Evolutionary conservation across 164 flowering plant species (phyloP).

Genomic region (Dillenia suffruticosa): DNA sequence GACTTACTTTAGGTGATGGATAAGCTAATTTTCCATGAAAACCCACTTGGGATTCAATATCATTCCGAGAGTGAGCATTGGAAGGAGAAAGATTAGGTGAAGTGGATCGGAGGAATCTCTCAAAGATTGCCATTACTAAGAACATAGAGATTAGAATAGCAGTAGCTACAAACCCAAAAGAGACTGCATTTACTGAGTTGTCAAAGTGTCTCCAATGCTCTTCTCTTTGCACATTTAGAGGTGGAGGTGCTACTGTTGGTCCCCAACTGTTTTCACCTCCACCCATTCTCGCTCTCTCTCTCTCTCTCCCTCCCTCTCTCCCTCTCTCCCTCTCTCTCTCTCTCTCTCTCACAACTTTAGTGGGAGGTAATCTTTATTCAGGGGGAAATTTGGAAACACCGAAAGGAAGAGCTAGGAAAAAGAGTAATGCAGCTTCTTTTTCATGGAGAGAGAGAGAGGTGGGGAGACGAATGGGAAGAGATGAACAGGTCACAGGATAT

Average conservation of each 20-base stretch:
- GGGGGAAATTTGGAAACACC: too few species aligned
- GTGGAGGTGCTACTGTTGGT: constrained; percentile 47
- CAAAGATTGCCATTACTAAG: constrained; percentile 87
- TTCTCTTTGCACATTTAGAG: constrained; percentile 37
- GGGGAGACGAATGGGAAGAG: too few species aligned
- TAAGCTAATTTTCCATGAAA: constrained; percentile 39
- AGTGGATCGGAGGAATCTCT: constrained; percentile 59
- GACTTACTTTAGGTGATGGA: constrained; percentile 61
- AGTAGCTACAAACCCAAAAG: constrained; percentile 92
- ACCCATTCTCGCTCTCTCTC: constrained; percentile 8
- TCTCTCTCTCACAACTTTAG: too few species aligned
- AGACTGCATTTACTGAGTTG: constrained; percentile 80
- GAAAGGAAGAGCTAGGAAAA: too few species aligned
- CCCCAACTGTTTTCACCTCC: constrained; percentile 23
- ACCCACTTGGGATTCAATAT: constrained; percentile 43
- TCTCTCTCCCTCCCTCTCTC: too few species aligned
- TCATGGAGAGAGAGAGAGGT: too few species aligned
- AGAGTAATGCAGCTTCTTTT: too few species aligned
- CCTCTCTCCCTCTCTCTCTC: background rate
- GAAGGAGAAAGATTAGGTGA: constrained; percentile 26
- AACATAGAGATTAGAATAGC: constrained; percentile 91
- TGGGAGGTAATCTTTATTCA: too few species aligned
- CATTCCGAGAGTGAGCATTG: constrained; percentile 18
- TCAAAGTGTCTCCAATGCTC: constrained; percentile 69
- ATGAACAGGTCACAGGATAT: too few species aligned